Conservation (phyloP, 192 early-diverging fungal genomes). For the Haplosporangium gracile region DNA sequence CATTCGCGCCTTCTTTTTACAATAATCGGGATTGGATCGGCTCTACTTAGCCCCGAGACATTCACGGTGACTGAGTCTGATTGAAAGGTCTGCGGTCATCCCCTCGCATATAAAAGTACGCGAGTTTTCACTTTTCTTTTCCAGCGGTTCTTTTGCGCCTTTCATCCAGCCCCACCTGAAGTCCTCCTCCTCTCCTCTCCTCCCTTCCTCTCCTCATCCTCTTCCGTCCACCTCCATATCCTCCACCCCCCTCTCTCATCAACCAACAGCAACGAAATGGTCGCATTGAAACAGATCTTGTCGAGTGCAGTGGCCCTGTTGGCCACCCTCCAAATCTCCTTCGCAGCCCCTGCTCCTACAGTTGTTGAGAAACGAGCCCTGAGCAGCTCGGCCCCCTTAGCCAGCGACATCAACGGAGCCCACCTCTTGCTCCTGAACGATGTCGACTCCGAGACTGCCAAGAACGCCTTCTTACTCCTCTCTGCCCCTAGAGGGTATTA, state of each 20-base stretch:
- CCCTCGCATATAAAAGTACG: neutral
- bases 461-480: slow-evolving; percentile 27
- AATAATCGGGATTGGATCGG: neutral
- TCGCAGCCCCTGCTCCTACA: slow-evolving; percentile 25
- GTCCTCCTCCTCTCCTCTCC: neutral
- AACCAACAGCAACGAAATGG: neutral
- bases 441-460: slow-evolving; percentile 22
- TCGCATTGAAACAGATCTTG: slow-evolving; percentile 1
- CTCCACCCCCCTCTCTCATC: neutral
- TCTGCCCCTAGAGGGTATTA: slow-evolving; percentile 24
- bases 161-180: neutral
- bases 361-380: slow-evolving; percentile 15
- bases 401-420: slow-evolving; percentile 24
- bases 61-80: neutral
- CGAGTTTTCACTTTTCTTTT: neutral
- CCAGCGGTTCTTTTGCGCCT: neutral
- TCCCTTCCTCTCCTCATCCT: neutral
- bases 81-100: neutral
- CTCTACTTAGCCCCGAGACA: neutral
- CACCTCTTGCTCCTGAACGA: slow-evolving; percentile 37
- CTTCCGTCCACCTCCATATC: too few species aligned
- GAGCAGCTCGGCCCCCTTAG: slow-evolving; percentile 12
- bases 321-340: neutral
- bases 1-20: neutral
- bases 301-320: neutral